Percentiles rank a stretch among this genome's conserved stretches.
These are phyloP conservation scores for Mortierella sp. DNA, from an alignment of 371 early-diverging fungal genomes.

Conservation along the genomic window DNA sequence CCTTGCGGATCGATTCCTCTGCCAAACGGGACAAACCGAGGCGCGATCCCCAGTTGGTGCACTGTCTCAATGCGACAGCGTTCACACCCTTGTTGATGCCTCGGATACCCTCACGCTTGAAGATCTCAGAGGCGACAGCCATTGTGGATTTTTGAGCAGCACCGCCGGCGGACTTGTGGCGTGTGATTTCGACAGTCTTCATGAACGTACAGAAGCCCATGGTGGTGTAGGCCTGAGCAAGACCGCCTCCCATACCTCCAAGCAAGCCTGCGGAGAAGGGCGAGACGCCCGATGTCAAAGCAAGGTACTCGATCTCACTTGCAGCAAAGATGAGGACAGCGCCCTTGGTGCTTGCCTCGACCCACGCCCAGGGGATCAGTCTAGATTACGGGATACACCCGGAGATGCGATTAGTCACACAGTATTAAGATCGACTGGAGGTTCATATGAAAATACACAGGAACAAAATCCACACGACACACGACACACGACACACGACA, in stretches of 20 bases:
- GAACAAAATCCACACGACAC: background rate
- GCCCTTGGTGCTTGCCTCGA: constrained; percentile 94
- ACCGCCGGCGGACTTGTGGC: constrained; percentile 82
- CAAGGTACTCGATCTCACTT: constrained; percentile 89
- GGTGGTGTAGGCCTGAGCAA: constrained; percentile 94
- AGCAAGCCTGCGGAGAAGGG: constrained; percentile 81
- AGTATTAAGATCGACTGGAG: background rate
- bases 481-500: constrained; percentile 1
- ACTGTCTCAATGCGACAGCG: constrained; percentile 92
- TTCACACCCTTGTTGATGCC: constrained; percentile 97
- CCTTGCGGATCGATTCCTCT: constrained; percentile 75
- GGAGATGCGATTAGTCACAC: constrained; percentile 33
- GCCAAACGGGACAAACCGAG: constrained; percentile 91
- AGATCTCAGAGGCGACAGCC: constrained; percentile 88
- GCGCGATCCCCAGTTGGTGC: constrained; percentile 97
- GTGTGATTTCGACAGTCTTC: constrained; percentile 98
- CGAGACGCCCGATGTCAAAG: constrained; percentile 67
- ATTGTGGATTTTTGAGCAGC: constrained; percentile 79
- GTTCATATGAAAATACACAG: constrained; percentile 16
- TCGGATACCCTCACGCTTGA: constrained; percentile 89
- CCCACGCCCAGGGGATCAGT: constrained; percentile 91
- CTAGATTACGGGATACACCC: constrained; percentile 13
- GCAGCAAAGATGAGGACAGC: constrained; percentile 95
- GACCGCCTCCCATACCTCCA: constrained; percentile 93
- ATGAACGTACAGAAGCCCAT: constrained; percentile 99